Evolutionary conservation across 768 basidiomycete species (phyloP).

Genomic region (Pulveroboletus sp.): DNA sequence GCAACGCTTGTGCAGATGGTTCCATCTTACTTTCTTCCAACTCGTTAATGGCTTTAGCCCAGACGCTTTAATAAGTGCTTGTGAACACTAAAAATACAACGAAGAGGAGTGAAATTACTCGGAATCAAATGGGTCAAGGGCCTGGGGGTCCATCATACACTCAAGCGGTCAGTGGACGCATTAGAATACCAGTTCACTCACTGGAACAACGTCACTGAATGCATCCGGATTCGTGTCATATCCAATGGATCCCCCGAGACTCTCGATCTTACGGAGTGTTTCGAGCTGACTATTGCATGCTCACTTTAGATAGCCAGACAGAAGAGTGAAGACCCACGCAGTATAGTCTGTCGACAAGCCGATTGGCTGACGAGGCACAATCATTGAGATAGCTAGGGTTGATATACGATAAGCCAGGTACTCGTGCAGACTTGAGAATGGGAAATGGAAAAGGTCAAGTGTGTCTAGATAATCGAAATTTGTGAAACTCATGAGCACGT

Average conservation of each 20-base stretch:
- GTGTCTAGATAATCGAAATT: too few relatives aligned
- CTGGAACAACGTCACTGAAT: neutral
- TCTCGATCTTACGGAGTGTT: neutral
- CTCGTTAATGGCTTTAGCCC: neutral
- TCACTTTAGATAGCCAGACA: neutral
- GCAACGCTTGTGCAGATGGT: neutral
- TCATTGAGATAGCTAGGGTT: neutral
- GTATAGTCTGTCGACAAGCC: neutral
- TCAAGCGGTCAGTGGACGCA: neutral
- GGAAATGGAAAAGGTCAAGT: neutral
- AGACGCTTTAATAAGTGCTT: neutral
- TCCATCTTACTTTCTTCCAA: neutral
- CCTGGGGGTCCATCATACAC: neutral
- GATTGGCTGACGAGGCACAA: neutral
- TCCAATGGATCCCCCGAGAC: conserved; percentile 2
- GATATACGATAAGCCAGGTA: neutral
- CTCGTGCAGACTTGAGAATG: neutral
- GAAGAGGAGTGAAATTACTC: neutral
- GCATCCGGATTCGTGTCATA: neutral
- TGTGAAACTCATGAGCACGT: too few relatives aligned
- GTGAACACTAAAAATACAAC: neutral
- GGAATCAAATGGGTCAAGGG: neutral
- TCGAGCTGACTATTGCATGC: neutral
- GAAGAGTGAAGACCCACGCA: neutral
- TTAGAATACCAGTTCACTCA: neutral